phyloP scores from a whole-genome alignment of 495 filamentous ascomycete genomes.

The Monascus purpureus region DNA sequence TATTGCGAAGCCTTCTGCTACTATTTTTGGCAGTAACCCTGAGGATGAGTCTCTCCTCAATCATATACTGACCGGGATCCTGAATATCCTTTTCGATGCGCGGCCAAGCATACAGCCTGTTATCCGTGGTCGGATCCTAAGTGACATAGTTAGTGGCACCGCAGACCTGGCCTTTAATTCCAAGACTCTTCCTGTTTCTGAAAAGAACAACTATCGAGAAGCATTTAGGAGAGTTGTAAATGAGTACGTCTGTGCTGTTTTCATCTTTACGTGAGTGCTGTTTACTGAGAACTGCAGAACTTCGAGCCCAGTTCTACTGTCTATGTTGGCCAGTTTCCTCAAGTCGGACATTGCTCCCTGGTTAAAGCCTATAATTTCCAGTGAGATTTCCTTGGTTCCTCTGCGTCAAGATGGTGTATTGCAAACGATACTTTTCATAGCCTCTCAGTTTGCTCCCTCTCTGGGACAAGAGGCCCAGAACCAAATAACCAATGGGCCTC shows the following conservation, averaged over 20 bases:
- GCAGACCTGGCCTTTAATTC: constrained; percentile 30
- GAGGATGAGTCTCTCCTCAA: constrained; percentile 19
- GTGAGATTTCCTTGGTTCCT: constrained; percentile 45
- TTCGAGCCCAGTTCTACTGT: constrained; percentile 27
- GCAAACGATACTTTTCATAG: constrained; percentile 57
- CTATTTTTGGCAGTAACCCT: constrained; percentile 7
- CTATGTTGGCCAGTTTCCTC: constrained; percentile 32
- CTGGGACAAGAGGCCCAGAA: constrained; percentile 23
- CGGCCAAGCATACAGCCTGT: constrained; percentile 26
- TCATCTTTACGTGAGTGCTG: neutral
- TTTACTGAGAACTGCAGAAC: constrained; percentile 19
- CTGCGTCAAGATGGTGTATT: constrained; percentile 52
- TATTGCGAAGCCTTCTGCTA: constrained; percentile 23
- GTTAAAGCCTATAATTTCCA: constrained; percentile 36
- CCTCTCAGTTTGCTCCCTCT: constrained; percentile 39
- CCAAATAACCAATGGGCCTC: constrained; percentile 35
- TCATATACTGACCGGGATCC: constrained; percentile 13
- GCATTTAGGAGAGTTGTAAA: constrained; percentile 24
- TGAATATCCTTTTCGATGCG: constrained; percentile 18
- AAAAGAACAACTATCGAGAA: constrained; percentile 11
- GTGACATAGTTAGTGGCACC: constrained; percentile 28
- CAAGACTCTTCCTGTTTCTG: constrained; percentile 5
- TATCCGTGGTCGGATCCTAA: constrained; percentile 28
- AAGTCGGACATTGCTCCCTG: constrained; percentile 30
- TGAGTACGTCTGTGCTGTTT: constrained; percentile 24